phyloP scores from a whole-genome alignment of 1,284 basidiomycete species.

The Boletellus sp. region DNA sequence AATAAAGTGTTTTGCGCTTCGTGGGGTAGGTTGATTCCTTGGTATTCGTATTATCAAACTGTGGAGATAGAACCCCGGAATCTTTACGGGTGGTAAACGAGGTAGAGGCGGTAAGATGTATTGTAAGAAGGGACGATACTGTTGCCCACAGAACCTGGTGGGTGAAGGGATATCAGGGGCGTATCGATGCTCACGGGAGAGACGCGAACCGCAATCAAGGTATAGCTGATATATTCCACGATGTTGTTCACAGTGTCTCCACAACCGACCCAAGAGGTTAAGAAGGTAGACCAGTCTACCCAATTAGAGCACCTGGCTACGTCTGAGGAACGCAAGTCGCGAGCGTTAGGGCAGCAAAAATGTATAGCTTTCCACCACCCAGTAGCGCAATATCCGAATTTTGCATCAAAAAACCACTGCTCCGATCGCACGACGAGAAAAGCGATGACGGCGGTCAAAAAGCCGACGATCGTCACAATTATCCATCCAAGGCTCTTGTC shows the following conservation, averaged over 20 bases:
- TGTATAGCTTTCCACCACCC: conserved; percentile 75
- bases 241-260: conserved; percentile 35
- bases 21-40: conserved; percentile 27
- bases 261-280: conserved; percentile 31
- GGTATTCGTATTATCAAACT: conserved; percentile 36
- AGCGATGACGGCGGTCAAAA: conserved; percentile 81
- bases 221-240: conserved; percentile 72
- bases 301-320: conserved; percentile 64
- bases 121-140: conserved; percentile 75
- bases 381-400: conserved; percentile 81
- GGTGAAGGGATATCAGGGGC: conserved; percentile 5
- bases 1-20: conserved; percentile 77
- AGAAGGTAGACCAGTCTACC: conserved; percentile 68
- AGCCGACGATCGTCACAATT: conserved; percentile 83
- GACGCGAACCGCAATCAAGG: conserved; percentile 69
- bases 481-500: conserved; percentile 91
- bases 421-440: conserved; percentile 87
- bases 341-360: conserved; percentile 70
- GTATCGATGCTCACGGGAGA: neutral
- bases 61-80: conserved; percentile 64
- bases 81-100: conserved; percentile 88
- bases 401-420: conserved; percentile 90
- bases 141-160: conserved; percentile 68
- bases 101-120: conserved; percentile 84
- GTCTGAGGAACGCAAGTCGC: conserved; percentile 26